Base-by-base conservation (phyloP, 805 yeast genomes). In the Hanseniaspora valbyensis region DNA sequence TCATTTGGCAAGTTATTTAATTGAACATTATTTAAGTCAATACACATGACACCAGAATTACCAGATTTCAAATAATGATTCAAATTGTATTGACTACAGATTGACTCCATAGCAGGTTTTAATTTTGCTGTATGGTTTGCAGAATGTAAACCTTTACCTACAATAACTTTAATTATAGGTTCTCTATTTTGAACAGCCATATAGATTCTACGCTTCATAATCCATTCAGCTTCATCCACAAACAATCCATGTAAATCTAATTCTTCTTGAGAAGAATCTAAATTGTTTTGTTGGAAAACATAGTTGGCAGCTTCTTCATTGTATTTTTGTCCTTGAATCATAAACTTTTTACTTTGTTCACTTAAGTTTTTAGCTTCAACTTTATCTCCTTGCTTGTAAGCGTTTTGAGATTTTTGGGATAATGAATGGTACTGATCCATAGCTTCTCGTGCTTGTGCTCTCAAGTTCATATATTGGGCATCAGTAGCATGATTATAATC, bases 211-310 rank as follows among this genome's bases (percentile, higher is more conserved):
- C 75, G 77, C 57, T 81, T 84, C 56, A 90, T 70, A 45, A 83
- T 77, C 61, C 77, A 82, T 54, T 77, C 77, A 7, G 96, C 96
- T 67, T 90, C 98, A 62, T 80, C 82, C 18, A 90, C 94, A 58
- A 73, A 89, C 28, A 90, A 69, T 0, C 98, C 98, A 64, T 90
- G 98, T 49, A 90, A 71, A 67, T 90, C 97, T 55, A 90, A 87
- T 65, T 90, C 97, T 63, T 86, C 82, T 22, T 73, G 72, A 29
- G 75, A 80, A n/a, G 90, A 80, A 60, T 89, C 96, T 36, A 85
- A 76, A 61, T 90, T 90, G 64, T 90, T 90, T 56, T 83, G 89
- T 39, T 80, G 70, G 63, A 90, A 90, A 1, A 85, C 95, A 60
- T 81, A 88, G 63, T 81, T 86, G 1, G 96, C 96, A 3, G 97